Conservation (phyloP, 176 grass and related monocot species). For the Bolboschoenus planiculmis region DNA sequence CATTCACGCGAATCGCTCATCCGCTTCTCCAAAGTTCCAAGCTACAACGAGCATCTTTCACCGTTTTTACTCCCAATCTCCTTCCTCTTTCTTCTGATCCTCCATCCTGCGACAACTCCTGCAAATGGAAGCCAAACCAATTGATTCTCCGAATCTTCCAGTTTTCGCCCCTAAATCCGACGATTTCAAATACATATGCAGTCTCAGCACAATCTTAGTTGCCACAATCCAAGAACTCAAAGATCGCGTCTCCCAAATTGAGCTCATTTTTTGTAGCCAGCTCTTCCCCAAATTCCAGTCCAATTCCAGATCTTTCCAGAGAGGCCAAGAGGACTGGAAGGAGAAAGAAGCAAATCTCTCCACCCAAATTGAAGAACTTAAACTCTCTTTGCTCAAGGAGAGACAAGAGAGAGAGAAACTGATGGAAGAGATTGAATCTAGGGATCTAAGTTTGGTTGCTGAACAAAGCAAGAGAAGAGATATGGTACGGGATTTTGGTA, state of each 20-base stretch:
- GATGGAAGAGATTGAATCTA: constrained; percentile 38
- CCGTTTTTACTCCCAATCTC: background rate
- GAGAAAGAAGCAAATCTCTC: constrained; percentile 39
- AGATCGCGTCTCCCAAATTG: constrained; percentile 78
- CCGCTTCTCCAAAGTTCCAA: background rate
- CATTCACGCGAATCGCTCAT: background rate
- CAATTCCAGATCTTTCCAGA: constrained; percentile 36
- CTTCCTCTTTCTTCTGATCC: background rate
- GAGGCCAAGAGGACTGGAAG: constrained; percentile 47
- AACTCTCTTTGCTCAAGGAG: constrained; percentile 27
- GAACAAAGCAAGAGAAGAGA: constrained; percentile 50
- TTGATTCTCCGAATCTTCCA: background rate
- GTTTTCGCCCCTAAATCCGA: constrained; percentile 12
- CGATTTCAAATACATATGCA: constrained; percentile 58
- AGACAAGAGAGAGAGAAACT: constrained; percentile 44
- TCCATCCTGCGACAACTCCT: no score
- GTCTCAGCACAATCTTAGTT: constrained; percentile 80
- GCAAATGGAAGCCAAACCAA: constrained; percentile 16
- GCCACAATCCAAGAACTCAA: constrained; percentile 90
- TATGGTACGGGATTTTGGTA: constrained; percentile 34
- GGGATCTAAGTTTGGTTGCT: constrained; percentile 38
- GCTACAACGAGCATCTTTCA: background rate
- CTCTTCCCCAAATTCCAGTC: constrained; percentile 78
- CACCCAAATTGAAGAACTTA: constrained; percentile 44
- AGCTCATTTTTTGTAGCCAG: constrained; percentile 85